Evolutionary conservation across 73 alveolate genomes (phyloP).

Genomic region (Blepharisma stoltei): DNA sequence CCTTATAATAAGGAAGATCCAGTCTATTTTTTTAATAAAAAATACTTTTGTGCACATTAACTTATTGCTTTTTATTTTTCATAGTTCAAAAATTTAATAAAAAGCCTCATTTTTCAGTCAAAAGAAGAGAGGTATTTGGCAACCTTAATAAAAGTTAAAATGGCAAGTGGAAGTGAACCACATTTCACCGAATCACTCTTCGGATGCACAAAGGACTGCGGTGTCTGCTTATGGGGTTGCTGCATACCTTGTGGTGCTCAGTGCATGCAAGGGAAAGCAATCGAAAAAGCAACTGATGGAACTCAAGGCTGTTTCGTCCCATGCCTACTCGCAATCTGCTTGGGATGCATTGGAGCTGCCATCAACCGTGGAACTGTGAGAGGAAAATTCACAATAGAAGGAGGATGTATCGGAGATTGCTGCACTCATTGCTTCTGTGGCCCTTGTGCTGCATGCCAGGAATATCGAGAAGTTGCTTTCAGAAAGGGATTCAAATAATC

Average conservation of each 20-base stretch:
- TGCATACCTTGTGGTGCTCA: not conserved
- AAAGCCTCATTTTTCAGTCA: too few relatives aligned
- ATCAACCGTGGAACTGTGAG: slow-evolving; percentile 10
- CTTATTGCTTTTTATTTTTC: too few relatives aligned
- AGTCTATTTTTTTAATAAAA: too few relatives aligned
- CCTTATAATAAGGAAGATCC: too few relatives aligned
- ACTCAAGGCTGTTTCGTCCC: not conserved
- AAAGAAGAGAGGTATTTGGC: too few relatives aligned
- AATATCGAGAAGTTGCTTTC: not conserved
- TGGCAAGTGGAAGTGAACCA: too few relatives aligned
- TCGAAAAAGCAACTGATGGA: not conserved
- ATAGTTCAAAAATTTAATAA: too few relatives aligned
- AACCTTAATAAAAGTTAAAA: too few relatives aligned
- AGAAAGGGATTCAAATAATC: not conserved
- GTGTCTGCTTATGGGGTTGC: not conserved
- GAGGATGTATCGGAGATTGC: not conserved
- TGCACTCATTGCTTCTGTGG: not conserved
- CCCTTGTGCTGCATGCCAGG: slow-evolving; percentile 23
- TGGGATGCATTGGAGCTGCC: slow-evolving; percentile 23
- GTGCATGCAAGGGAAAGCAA: not conserved
- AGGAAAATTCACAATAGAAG: not conserved
- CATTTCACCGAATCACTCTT: slow-evolving; percentile 5
- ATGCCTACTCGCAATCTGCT: not conserved
- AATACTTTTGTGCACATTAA: too few relatives aligned
- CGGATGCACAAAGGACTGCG: not conserved